Percentiles rank a stretch among this genome's conserved stretches.
phyloP scores from a whole-genome alignment of 768 basidiomycete species.

The Trametopsis cervina region DNA sequence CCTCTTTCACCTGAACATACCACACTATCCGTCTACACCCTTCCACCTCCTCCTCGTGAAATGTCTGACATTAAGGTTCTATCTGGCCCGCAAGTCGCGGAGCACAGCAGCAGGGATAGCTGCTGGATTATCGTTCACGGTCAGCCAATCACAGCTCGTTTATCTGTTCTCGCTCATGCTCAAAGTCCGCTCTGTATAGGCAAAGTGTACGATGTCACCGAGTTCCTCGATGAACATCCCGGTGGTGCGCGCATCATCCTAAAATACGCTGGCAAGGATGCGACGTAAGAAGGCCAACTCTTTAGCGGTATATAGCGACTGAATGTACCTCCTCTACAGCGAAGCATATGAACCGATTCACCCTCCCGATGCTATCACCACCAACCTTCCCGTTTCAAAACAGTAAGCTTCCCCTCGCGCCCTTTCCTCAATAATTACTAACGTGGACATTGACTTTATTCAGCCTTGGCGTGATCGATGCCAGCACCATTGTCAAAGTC shows the following conservation, averaged over 20 bases:
- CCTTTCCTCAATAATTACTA: neutral
- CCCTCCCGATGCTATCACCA: conserved; percentile 76
- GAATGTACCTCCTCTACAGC: too few relatives aligned
- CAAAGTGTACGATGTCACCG: conserved; percentile 39
- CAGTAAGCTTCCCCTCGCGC: conserved; percentile 31
- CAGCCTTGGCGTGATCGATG: conserved; percentile 65
- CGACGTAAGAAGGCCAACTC: conserved; percentile 29
- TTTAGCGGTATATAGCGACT: too few relatives aligned
- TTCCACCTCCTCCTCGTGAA: neutral
- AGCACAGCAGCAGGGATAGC: conserved; percentile 51
- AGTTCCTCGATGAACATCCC: conserved; percentile 24
- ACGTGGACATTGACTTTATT: neutral
- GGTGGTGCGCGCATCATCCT: conserved; percentile 36
- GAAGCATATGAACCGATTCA: conserved; percentile 85
- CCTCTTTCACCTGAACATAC: neutral
- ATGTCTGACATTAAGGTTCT: conserved; percentile 3
- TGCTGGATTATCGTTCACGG: conserved; percentile 87
- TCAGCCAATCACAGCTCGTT: conserved; percentile 8
- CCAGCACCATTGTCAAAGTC: conserved; percentile 53
- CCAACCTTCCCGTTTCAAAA: conserved; percentile 73
- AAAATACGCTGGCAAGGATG: conserved; percentile 51
- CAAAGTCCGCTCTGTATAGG: conserved; percentile 14
- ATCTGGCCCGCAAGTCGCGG: conserved; percentile 37
- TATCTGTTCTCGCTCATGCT: neutral
- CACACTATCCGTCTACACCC: too few relatives aligned